A percentile compares a stretch with the other conserved stretches of the same genome.
phyloP scores from a whole-genome alignment of 352 stramenopile genomes.

The Lagenidium sp. region DNA sequence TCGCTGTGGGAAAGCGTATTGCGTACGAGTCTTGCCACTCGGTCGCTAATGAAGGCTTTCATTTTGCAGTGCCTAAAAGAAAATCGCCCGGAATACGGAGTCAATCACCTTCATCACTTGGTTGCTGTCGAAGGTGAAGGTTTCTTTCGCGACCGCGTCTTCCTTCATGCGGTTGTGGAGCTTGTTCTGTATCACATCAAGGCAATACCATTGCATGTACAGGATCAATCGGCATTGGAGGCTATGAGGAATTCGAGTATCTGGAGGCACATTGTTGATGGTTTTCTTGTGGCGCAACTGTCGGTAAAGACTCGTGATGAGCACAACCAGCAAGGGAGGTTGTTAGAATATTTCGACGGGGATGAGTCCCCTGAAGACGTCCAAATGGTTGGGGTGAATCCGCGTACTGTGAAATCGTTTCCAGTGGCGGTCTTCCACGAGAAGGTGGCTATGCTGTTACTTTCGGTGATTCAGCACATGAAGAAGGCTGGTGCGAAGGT shows the following conservation, averaged over 20 bases:
- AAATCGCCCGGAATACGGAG: slow-evolving; percentile 38
- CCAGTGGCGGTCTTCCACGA: slow-evolving; percentile 50
- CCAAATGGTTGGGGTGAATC: too few species aligned
- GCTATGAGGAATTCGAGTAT: slow-evolving; percentile 28
- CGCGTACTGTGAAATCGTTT: slow-evolving; percentile 37
- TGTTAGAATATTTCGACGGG: too few species aligned
- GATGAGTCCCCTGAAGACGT: too few species aligned
- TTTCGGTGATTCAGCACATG: slow-evolving; percentile 25
- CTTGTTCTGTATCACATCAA: slow-evolving; percentile 37
- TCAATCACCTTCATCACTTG: slow-evolving; percentile 45
- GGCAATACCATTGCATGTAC: slow-evolving; percentile 14
- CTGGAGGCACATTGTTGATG: slow-evolving; percentile 53
- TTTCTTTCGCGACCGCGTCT: slow-evolving; percentile 58
- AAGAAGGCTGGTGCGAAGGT: slow-evolving; percentile 26
- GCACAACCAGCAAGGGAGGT: too few species aligned
- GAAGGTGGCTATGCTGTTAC: slow-evolving; percentile 48
- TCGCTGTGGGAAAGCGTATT: slow-evolving; percentile 68
- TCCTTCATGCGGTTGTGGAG: slow-evolving; percentile 64
- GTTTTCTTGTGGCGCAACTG: slow-evolving; percentile 47
- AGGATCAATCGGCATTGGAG: slow-evolving; percentile 26
- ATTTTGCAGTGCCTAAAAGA: slow-evolving; percentile 58
- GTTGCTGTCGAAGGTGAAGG: slow-evolving; percentile 50
- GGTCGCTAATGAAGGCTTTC: slow-evolving; percentile 56
- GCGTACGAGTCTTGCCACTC: slow-evolving; percentile 60
- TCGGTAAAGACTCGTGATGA: too few species aligned